Conservation (phyloP, 1,284 basidiomycete species). For the Clitocybe nebularis region DNA sequence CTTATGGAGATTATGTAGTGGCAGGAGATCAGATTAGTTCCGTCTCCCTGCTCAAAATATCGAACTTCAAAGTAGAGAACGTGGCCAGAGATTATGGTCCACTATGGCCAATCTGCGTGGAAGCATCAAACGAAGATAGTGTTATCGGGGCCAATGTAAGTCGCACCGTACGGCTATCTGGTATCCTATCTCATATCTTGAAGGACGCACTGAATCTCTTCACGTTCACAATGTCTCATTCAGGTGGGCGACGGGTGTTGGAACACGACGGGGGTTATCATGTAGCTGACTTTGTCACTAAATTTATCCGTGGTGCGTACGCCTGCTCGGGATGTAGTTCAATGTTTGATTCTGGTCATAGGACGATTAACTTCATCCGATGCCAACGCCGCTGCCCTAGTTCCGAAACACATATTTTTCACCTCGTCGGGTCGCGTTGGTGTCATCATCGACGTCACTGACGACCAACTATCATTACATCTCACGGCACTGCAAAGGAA, state of each 20-base stretch:
- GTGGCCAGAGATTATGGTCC: slow-evolving; percentile 78
- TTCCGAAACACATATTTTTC: slow-evolving; percentile 71
- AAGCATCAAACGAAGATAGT: slow-evolving; percentile 47
- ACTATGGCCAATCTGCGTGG: slow-evolving; percentile 64
- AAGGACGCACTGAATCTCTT: slow-evolving; percentile 76
- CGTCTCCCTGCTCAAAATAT: slow-evolving; percentile 65
- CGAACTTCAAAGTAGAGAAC: slow-evolving; percentile 46
- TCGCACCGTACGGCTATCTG: slow-evolving; percentile 6
- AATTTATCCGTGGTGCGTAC: slow-evolving; percentile 57
- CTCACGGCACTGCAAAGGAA: slow-evolving; percentile 80
- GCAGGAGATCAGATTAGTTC: slow-evolving; percentile 84
- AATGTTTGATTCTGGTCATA: slow-evolving; percentile 17
- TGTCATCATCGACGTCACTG: slow-evolving; percentile 64
- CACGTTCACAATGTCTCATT: slow-evolving; percentile 52
- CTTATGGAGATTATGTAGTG: slow-evolving; percentile 47
- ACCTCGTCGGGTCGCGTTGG: slow-evolving; percentile 82
- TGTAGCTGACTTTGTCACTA: slow-evolving; percentile 69
- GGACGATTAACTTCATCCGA: slow-evolving; percentile 41
- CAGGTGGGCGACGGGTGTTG: slow-evolving; percentile 37
- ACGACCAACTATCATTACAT: slow-evolving; percentile 50
- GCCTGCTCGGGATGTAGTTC: not conserved
- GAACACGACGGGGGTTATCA: slow-evolving; percentile 65
- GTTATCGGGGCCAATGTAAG: slow-evolving; percentile 79
- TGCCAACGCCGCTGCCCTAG: slow-evolving; percentile 33
- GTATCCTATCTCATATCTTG: slow-evolving; percentile 11